Percentiles rank a stretch among this genome's conserved stretches.
These are phyloP conservation scores for Sphaerostilbella broomeana DNA, from an alignment of 2,329 filamentous ascomycete genomes.

Conservation along the genomic window DNA sequence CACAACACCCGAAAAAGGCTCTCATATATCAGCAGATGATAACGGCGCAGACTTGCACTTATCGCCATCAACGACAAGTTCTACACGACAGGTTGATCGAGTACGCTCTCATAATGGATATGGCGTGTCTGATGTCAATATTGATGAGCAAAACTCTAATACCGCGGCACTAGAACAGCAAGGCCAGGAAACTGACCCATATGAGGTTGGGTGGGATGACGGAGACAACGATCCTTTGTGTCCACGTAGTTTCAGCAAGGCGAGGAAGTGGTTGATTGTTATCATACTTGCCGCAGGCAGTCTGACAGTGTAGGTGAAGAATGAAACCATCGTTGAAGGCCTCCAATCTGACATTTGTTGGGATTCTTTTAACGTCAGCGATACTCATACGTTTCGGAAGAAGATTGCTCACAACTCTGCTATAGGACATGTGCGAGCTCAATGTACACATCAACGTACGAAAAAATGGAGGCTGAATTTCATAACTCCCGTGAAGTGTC, in stretches of 20 bases:
- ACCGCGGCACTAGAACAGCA: constrained; percentile 7
- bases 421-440: constrained; percentile 75
- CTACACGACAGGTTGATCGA: constrained; percentile 2
- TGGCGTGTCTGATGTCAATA: constrained; percentile 34
- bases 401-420: too few species aligned
- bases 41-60: neutral
- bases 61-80: constrained; percentile 1
- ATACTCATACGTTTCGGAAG: neutral
- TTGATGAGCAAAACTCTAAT: constrained; percentile 20
- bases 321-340: too few species aligned
- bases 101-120: constrained; percentile 39
- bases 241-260: constrained; percentile 59
- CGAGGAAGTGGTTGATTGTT: constrained; percentile 75
- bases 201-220: constrained; percentile 49
- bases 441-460: constrained; percentile 82
- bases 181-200: constrained; percentile 39
- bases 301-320: constrained; percentile 74
- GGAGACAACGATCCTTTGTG: constrained; percentile 64
- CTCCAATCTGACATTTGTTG: too few species aligned
- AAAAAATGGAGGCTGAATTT: constrained; percentile 70
- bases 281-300: constrained; percentile 66
- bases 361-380: too few species aligned
- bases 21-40: neutral
- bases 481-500: constrained; percentile 63
- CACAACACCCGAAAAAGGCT: neutral